Evolutionary conservation across 805 yeast species (phyloP), one percentile per base, ranked within the genome.

Genomic region (Candida palmyrensis): DNA sequence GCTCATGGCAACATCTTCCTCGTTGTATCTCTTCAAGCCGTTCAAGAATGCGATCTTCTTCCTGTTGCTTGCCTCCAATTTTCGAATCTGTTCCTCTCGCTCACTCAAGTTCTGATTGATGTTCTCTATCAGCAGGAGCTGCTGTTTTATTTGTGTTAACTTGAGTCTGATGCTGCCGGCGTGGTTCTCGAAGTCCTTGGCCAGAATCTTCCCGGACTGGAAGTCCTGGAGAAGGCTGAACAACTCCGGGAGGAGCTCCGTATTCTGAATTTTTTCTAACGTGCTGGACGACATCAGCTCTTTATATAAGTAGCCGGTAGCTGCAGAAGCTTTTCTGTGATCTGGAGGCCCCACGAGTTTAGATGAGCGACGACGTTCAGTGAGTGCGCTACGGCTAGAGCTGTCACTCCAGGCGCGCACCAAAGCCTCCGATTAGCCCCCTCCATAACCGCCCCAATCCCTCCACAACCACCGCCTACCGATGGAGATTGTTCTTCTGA

Each of bases 171-270:
- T 48, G 27, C 59, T 52, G 10, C 71, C 71, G 5, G 63, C 55
- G 34, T 60, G 53, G 44, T 62, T 64, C 37, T 62, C 68, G 37
- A 66, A 63, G 38, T 66, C 70, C 35, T 62, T 60, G 6, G 66
- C 57, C 55, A 55, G 62, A 12, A 61, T 39, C 15, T 43, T 49
- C n/a, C 68, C 70, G 7, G 45, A 42, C 20, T 57, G 55, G 20
- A 66, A 46, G 26, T 56, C 57, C 33, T 59, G 63, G 4, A 66
- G 43, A 13, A 62, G 45, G 10, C 42, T 48, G 37, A 55, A 65
- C 28, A 66, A 39, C 23, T 64, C 69, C 5, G 68, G 68, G 4
- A 66, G 46, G 3, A 64, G 41, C 40, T 63, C 65, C 13, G 55
- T 48, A n/a, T 50, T 39, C 6, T 44, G 44, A 24, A 65, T 43